A percentile compares a stretch with the other conserved stretches of the same genome.
Conservation (phyloP, 805 yeast species). For the Wickerhamomyces bisporus region DNA sequence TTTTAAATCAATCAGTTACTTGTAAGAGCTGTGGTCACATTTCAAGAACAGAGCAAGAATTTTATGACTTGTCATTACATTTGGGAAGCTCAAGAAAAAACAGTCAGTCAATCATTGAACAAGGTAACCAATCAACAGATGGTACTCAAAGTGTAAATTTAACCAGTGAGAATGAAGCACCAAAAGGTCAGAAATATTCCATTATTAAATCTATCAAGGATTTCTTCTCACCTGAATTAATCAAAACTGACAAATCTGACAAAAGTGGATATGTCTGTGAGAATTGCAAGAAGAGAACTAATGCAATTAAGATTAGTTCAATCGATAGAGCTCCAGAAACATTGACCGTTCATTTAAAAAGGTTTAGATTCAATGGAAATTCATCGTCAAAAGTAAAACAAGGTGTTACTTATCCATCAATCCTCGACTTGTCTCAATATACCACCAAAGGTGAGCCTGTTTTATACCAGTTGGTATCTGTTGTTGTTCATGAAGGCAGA, state of each 20-base stretch:
- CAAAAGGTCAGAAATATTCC: constrained; percentile 42
- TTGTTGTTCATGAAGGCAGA: constrained; percentile 92
- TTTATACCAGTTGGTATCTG: constrained; percentile 69
- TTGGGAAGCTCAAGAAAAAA: constrained; percentile 32
- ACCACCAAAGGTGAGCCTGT: constrained; percentile 43
- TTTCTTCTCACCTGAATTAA: constrained; percentile 77
- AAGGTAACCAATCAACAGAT: constrained; percentile 1
- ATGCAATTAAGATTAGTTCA: constrained; percentile 70
- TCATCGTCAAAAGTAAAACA: constrained; percentile 83
- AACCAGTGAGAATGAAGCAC: constrained; percentile 11
- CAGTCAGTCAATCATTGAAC: constrained; percentile 8
- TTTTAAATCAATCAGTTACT: constrained; percentile 75
- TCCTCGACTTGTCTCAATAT: constrained; percentile 66
- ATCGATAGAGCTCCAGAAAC: constrained; percentile 86
- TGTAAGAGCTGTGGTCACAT: constrained; percentile 80
- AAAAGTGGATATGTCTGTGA: constrained; percentile 85
- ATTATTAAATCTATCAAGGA: constrained; percentile 72
- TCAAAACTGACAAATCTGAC: constrained; percentile 61
- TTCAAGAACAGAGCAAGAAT: constrained; percentile 86
- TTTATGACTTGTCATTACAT: constrained; percentile 86
- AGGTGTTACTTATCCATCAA: constrained; percentile 74
- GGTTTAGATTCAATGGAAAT: constrained; percentile 83
- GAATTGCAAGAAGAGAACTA: constrained; percentile 69
- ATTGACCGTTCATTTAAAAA: constrained; percentile 77
- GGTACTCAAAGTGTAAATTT: not conserved